phyloP scores from a whole-genome alignment of 768 basidiomycete species.

The Phaeotremella skinneri region DNA sequence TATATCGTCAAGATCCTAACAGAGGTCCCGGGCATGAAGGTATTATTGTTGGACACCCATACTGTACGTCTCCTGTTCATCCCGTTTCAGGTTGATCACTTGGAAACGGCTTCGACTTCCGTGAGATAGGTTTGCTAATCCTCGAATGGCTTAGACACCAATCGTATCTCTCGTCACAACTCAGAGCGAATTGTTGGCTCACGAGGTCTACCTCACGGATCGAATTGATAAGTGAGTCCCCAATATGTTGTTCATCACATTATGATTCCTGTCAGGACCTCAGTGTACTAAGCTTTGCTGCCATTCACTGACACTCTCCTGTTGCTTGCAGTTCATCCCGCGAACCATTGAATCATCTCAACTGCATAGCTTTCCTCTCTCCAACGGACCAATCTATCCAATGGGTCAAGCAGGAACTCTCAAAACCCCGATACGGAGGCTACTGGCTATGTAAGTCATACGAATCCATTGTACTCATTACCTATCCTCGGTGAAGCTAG shows the following conservation, averaged over 20 bases:
- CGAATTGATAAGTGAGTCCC: slow-evolving; percentile 79
- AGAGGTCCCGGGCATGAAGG: slow-evolving; percentile 86
- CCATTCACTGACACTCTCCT: neutral
- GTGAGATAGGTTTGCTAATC: neutral
- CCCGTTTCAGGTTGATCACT: neutral
- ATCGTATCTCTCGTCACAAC: slow-evolving; percentile 93
- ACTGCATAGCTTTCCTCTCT: slow-evolving; percentile 91
- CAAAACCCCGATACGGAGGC: slow-evolving; percentile 90
- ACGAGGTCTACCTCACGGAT: slow-evolving; percentile 97
- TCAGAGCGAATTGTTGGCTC: slow-evolving; percentile 84
- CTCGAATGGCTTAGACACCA: slow-evolving; percentile 65
- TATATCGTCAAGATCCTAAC: slow-evolving; percentile 88
- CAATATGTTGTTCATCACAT: neutral
- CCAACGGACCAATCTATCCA: slow-evolving; percentile 77
- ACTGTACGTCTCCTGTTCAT: slow-evolving; percentile 61
- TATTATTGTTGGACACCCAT: slow-evolving; percentile 87
- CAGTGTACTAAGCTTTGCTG: neutral
- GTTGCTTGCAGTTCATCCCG: slow-evolving; percentile 55
- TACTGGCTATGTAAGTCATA: slow-evolving; percentile 94
- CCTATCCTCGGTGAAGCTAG: neutral
- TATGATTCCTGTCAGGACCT: neutral
- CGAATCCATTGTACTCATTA: neutral
- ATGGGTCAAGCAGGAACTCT: slow-evolving; percentile 76
- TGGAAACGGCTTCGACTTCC: too few relatives aligned
- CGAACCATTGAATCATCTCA: slow-evolving; percentile 92